phyloP scores from a whole-genome alignment of 495 filamentous ascomycete genomes.

The Talaromyces liani region DNA sequence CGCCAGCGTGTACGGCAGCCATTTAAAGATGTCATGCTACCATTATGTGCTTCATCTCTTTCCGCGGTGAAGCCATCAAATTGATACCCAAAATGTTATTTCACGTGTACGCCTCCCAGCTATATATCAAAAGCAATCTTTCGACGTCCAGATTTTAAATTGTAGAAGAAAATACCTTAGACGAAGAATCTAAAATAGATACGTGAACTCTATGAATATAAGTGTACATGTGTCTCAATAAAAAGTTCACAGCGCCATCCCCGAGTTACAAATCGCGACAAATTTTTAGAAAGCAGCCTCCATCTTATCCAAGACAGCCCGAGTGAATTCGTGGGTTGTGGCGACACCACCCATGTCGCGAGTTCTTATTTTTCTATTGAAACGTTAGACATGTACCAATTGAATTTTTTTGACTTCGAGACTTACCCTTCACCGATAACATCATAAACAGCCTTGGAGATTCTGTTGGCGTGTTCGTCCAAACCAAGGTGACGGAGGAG shows the following conservation, averaged over 20 bases:
- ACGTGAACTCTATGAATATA: constrained; percentile 5
- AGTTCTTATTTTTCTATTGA: constrained; percentile 66
- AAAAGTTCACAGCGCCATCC: not conserved
- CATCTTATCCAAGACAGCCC: constrained; percentile 90
- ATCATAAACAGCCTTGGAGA: constrained; percentile 94
- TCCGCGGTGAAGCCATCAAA: not conserved
- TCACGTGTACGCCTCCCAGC: not conserved
- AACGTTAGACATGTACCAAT: not conserved
- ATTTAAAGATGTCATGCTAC: not conserved
- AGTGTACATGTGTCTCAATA: constrained; percentile 3
- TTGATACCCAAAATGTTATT: not conserved
- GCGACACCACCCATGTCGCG: constrained; percentile 89
- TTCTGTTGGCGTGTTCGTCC: constrained; percentile 95
- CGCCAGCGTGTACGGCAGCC: not conserved
- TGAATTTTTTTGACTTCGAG: not conserved
- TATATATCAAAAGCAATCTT: not conserved
- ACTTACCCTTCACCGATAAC: constrained; percentile 91
- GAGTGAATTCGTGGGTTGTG: constrained; percentile 91
- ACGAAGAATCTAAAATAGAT: constrained; percentile 8
- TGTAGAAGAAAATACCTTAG: not conserved
- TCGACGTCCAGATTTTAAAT: not conserved
- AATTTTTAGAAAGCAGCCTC: constrained; percentile 49
- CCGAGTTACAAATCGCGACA: not conserved
- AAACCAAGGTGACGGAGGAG: constrained; percentile 91
- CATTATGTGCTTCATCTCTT: not conserved